phyloP scores from a whole-genome alignment of 2,329 filamentous ascomycete species.

The Neurospora sp. region DNA sequence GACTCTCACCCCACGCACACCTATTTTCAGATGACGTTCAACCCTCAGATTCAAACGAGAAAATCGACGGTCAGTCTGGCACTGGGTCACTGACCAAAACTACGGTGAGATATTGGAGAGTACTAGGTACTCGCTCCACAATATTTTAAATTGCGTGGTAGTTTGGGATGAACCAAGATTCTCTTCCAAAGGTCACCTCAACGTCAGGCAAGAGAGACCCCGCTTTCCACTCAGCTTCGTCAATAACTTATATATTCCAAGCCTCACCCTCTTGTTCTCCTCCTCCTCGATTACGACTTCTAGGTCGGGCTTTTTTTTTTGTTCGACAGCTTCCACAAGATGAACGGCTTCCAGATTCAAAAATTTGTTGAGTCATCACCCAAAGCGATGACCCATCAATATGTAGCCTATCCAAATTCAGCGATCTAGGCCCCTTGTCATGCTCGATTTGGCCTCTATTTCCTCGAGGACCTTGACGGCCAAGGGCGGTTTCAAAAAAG shows the following conservation, averaged over 20 bases:
- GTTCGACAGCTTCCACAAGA: not conserved
- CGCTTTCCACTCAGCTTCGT: not conserved
- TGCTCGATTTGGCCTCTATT: not conserved
- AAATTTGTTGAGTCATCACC: not conserved
- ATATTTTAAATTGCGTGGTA: not conserved
- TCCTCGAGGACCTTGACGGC: not conserved
- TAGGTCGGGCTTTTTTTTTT: not conserved
- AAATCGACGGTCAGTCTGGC: not conserved
- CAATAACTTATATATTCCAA: not conserved
- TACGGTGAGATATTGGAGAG: not conserved
- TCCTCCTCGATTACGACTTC: not conserved
- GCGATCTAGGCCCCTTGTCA: not conserved
- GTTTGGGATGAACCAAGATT: not conserved
- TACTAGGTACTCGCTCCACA: not conserved
- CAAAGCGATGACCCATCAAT: not conserved
- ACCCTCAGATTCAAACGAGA: not conserved
- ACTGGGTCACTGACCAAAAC: not conserved
- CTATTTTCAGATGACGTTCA: not conserved
- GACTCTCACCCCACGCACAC: not conserved
- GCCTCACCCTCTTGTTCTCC: not conserved
- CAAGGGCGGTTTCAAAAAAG: not conserved
- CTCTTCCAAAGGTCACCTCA: not conserved
- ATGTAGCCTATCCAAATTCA: not conserved
- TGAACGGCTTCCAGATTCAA: not conserved
- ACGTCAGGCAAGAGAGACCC: not conserved